Conservation (phyloP, 164 flowering plant genomes). For the Cinnamomum micranthum region DNA sequence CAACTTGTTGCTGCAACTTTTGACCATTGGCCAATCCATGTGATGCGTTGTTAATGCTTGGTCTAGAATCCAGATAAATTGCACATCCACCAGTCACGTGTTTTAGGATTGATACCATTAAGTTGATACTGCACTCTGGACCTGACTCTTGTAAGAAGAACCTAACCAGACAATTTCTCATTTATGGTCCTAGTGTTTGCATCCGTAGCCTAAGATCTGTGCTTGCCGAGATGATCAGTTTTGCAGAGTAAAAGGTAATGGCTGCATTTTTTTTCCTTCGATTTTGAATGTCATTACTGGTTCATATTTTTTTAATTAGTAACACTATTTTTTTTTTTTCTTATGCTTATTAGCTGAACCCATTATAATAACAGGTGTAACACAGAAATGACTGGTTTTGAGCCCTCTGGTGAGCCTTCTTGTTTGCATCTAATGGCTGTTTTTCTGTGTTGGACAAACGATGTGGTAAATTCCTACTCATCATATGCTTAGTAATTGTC, state of each 20-base stretch:
- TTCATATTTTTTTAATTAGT: too few relatives aligned
- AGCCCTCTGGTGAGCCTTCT: neutral
- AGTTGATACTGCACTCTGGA: neutral
- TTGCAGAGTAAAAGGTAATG: conserved; percentile 37
- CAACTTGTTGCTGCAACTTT: neutral
- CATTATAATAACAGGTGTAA: neutral
- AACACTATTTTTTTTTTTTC: too few relatives aligned
- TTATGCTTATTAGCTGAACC: neutral
- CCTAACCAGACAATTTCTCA: neutral
- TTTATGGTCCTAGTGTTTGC: conserved; percentile 52
- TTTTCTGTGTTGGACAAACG: neutral
- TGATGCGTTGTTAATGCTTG: neutral
- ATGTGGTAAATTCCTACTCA: neutral
- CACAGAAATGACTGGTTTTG: neutral
- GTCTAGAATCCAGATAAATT: neutral
- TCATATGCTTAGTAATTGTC: neutral
- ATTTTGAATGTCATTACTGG: neutral
- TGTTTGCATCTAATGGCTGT: neutral
- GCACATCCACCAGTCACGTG: neutral
- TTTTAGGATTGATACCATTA: too few relatives aligned
- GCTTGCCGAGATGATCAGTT: conserved; percentile 60
- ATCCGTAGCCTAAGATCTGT: conserved; percentile 70
- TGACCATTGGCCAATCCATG: neutral
- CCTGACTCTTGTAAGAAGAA: neutral
- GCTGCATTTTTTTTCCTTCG: neutral